Evolutionary conservation across 2,329 filamentous ascomycete species (phyloP).

Genomic region (Aspergillus pseudoglaucus): DNA sequence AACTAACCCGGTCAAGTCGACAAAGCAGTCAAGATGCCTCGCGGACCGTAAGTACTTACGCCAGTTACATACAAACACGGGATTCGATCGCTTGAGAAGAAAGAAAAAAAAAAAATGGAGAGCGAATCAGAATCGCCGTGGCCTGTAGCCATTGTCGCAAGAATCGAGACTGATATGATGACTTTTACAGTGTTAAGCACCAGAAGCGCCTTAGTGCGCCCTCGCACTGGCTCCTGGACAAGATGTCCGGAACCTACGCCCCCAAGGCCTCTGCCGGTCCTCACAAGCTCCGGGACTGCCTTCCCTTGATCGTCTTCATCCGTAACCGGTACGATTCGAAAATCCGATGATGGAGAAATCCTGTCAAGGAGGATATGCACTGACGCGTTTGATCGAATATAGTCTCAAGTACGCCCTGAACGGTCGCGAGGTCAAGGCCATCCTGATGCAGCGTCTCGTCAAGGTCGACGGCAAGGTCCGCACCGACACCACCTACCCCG

Average conservation of each 20-base stretch:
- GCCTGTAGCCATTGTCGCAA: not conserved
- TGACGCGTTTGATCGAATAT: constrained; percentile 37
- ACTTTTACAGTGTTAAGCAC: constrained; percentile 78
- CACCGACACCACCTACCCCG: constrained; percentile 94
- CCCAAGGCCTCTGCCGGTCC: constrained; percentile 72
- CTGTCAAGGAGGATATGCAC: not conserved
- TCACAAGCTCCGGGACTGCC: constrained; percentile 98
- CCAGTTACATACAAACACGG: not conserved
- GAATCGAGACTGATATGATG: constrained; percentile 23
- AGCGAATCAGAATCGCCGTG: not conserved
- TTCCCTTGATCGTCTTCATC: constrained; percentile 98
- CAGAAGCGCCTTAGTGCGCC: constrained; percentile 99
- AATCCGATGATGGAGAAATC: not conserved
- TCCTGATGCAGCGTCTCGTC: constrained; percentile 99
- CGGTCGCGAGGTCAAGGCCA: constrained; percentile 92
- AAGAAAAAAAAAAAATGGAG: constrained; percentile 1
- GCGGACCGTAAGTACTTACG: constrained; percentile 50
- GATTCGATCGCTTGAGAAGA: not conserved
- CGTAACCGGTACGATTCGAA: constrained; percentile 53
- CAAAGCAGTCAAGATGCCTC: constrained; percentile 46
- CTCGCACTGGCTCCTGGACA: constrained; percentile 99
- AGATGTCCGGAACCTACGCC: constrained; percentile 84
- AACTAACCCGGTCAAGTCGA: constrained; percentile 33
- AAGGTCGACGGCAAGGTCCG: constrained; percentile 99
- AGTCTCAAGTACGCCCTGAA: constrained; percentile 99